These are phyloP conservation scores for Diaporthe longicolla DNA, from an alignment of 2,329 filamentous ascomycete species.

Conservation along the genomic window DNA sequence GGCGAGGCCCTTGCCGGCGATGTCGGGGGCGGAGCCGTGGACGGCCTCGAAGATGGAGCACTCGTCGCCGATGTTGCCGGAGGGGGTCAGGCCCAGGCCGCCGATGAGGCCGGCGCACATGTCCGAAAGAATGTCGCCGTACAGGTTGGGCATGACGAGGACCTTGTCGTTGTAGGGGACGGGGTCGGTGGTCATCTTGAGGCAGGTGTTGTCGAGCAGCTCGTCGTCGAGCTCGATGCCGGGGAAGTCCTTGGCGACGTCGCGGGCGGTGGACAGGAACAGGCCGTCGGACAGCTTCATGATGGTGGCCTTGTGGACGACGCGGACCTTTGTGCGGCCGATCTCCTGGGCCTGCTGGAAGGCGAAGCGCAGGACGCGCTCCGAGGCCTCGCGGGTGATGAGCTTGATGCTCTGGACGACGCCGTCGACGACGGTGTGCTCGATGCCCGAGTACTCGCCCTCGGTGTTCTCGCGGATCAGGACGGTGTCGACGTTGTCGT, in stretches of 20 bases:
- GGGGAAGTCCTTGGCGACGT: slow-evolving; percentile 95
- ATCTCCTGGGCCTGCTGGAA: slow-evolving; percentile 98
- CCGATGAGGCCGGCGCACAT: slow-evolving; percentile 99
- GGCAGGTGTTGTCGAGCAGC: slow-evolving; percentile 98
- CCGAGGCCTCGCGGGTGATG: slow-evolving; percentile 93
- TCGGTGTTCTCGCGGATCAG: slow-evolving; percentile 89
- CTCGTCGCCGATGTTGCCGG: slow-evolving; percentile 98
- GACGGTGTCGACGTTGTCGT: slow-evolving; percentile 96
- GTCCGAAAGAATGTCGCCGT: slow-evolving; percentile 99
- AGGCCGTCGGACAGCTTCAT: slow-evolving; percentile 99
- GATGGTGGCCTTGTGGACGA: slow-evolving; percentile 99
- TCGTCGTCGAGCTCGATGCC: slow-evolving; percentile 97
- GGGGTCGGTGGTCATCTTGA: slow-evolving; percentile 98
- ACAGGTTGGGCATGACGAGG: slow-evolving; percentile 97
- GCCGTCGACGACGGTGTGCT: slow-evolving; percentile 67
- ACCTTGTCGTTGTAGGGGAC: slow-evolving; percentile 99
- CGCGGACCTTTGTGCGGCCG: slow-evolving; percentile 95
- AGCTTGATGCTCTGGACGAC: slow-evolving; percentile 99
- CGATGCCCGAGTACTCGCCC: slow-evolving; percentile 48
- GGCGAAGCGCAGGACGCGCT: slow-evolving; percentile 96
- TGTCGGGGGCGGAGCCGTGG: slow-evolving; percentile 96
- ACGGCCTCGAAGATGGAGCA: slow-evolving; percentile 99
- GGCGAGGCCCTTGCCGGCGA: slow-evolving; percentile 94
- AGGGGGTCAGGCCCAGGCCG: slow-evolving; percentile 95
- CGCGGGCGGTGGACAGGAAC: slow-evolving; percentile 88